Conservation (phyloP, 1,139 yeast species). For the Entelexis paramagnoliae region DNA sequence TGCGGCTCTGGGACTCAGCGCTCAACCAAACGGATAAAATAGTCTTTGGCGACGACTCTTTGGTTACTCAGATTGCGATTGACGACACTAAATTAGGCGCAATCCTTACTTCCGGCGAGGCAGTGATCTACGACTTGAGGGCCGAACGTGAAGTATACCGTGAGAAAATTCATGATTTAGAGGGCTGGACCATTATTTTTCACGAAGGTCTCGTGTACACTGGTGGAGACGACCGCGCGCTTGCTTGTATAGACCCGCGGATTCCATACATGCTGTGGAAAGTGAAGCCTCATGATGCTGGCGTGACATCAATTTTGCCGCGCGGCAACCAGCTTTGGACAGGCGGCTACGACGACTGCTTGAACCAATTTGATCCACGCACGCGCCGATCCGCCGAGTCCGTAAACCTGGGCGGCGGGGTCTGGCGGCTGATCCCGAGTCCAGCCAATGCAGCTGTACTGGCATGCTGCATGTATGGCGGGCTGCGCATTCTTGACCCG, state of each 20-base stretch:
- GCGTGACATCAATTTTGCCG: slow-evolving; percentile 66
- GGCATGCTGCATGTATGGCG: slow-evolving; percentile 92
- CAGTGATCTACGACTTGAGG: slow-evolving; percentile 23
- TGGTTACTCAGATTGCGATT: slow-evolving; percentile 61
- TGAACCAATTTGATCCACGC: slow-evolving; percentile 62
- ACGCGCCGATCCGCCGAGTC: slow-evolving; percentile 38
- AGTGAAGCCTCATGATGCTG: slow-evolving; percentile 67
- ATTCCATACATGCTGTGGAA: slow-evolving; percentile 41
- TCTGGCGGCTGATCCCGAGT: slow-evolving; percentile 75
- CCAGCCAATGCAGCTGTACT: slow-evolving; percentile 39
- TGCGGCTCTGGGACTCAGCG: slow-evolving; percentile 46
- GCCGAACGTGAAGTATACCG: slow-evolving; percentile 6
- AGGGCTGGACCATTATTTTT: slow-evolving; percentile 75
- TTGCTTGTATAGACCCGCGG: slow-evolving; percentile 69
- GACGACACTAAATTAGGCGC: slow-evolving; percentile 25
- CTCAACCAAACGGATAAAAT: background rate
- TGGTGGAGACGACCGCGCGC: slow-evolving; percentile 81
- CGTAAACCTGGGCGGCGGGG: slow-evolving; percentile 77
- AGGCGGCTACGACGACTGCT: slow-evolving; percentile 81
- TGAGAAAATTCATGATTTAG: slow-evolving; percentile 47
- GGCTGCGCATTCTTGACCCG: slow-evolving; percentile 55
- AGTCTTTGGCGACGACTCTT: slow-evolving; percentile 32
- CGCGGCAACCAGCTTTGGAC: slow-evolving; percentile 44
- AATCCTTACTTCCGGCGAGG: slow-evolving; percentile 33
- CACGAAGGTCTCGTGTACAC: slow-evolving; percentile 58